A percentile compares a stretch with the other conserved stretches of the same genome.
These are phyloP conservation scores for Schizophyllum commune DNA, from an alignment of 1,284 basidiomycete species.

Conservation along the genomic window DNA sequence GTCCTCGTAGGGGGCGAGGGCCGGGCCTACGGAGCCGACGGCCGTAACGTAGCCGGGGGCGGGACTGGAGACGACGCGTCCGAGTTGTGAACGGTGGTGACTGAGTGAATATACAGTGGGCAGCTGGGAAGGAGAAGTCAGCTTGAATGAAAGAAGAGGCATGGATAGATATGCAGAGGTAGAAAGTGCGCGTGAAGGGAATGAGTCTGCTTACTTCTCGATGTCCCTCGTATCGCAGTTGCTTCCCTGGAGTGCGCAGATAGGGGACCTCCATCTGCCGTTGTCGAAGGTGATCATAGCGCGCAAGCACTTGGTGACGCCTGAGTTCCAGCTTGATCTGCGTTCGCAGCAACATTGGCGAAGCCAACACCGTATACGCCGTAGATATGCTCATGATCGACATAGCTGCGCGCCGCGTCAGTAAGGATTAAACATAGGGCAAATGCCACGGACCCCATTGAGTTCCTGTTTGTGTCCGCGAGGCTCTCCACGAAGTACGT, in stretches of 20 bases:
- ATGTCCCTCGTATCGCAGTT: conserved; percentile 55
- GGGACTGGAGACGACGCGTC: conserved; percentile 88
- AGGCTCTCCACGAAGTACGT: conserved; percentile 93
- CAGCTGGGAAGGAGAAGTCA: conserved; percentile 31
- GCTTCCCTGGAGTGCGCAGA: conserved; percentile 62
- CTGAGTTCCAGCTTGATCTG: conserved; percentile 71
- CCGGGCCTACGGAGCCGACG: conserved; percentile 80
- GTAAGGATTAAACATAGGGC: background rate
- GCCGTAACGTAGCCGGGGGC: conserved; percentile 95
- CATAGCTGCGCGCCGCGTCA: conserved; percentile 20
- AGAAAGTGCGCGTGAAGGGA: conserved; percentile 88
- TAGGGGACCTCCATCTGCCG: conserved; percentile 72
- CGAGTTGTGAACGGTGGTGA: conserved; percentile 88
- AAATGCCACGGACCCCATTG: conserved; percentile 48
- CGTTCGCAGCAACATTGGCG: conserved; percentile 82
- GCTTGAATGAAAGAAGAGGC: too few relatives aligned
- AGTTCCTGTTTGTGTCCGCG: conserved; percentile 86
- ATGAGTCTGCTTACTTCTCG: conserved; percentile 74
- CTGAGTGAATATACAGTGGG: conserved; percentile 87
- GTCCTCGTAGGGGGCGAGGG: conserved; percentile 74
- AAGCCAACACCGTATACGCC: conserved; percentile 93
- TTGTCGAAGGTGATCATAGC: conserved; percentile 90
- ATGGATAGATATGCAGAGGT: conserved; percentile 44
- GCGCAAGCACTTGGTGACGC: conserved; percentile 59
- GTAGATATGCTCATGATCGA: conserved; percentile 89